Percentiles rank a stretch among this genome's conserved stretches.
Evolutionary conservation across 164 flowering plant genomes (phyloP).

Genomic region (Magnolia sinica): DNA sequence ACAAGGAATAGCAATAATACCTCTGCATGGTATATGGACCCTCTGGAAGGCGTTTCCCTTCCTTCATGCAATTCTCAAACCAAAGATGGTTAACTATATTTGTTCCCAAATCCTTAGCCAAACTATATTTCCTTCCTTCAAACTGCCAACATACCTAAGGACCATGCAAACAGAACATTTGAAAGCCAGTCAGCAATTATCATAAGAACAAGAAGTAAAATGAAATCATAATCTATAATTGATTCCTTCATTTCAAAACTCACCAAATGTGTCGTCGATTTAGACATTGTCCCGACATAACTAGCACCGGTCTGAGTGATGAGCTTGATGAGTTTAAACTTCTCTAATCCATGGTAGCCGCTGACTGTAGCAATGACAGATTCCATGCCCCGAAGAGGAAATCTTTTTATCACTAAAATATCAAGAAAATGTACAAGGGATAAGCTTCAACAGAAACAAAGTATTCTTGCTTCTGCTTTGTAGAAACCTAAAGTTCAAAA

Average conservation of each 20-base stretch:
- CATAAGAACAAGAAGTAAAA: background rate
- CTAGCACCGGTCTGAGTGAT: slow-evolving; percentile 75
- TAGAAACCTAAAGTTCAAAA: background rate
- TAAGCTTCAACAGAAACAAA: background rate
- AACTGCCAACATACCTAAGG: slow-evolving; percentile 76
- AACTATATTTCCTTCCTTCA: slow-evolving; percentile 66
- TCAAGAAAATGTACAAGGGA: background rate
- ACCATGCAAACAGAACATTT: background rate
- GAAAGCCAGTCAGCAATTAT: background rate
- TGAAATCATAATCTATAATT: background rate
- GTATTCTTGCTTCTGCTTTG: background rate
- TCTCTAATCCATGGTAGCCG: slow-evolving; percentile 78
- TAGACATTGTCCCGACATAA: slow-evolving; percentile 70
- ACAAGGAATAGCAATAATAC: slow-evolving; percentile 25
- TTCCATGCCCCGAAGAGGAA: slow-evolving; percentile 53
- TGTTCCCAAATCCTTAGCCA: slow-evolving; percentile 58
- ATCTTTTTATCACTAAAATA: slow-evolving; percentile 10
- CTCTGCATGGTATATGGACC: slow-evolving; percentile 47
- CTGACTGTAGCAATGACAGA: slow-evolving; percentile 78
- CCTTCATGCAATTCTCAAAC: slow-evolving; percentile 79
- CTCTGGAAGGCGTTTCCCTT: slow-evolving; percentile 68
- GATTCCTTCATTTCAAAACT: slow-evolving; percentile 10
- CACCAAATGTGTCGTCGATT: slow-evolving; percentile 79
- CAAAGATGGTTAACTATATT: slow-evolving; percentile 68
- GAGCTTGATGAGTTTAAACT: slow-evolving; percentile 84